Base-by-base conservation (phyloP, 805 yeast genomes). In the Candida railenensis region DNA sequence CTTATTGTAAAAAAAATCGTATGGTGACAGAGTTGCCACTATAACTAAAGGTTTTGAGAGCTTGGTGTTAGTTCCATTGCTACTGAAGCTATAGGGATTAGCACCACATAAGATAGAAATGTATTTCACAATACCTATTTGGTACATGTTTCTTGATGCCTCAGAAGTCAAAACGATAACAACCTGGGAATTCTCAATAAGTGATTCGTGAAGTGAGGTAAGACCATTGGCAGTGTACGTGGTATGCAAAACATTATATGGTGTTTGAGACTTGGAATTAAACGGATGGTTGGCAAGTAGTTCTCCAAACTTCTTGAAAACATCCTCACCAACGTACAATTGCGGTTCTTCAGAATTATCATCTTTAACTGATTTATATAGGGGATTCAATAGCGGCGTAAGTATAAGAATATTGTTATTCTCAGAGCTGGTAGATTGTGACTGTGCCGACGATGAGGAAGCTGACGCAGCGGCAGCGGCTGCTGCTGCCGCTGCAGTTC, bases 21-120 rank as follows among this genome's bases (percentile, higher is more conserved):
- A 81, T 1, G 87, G 87, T 3, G 83, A 76, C 47, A 81, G 76
- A 0, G 83, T 81, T 3, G 85, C 82, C n/a, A 81, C 71, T 3
- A 80, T 72, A 11, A 82, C 69, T 55, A 82, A 63, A 3, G 85
- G 85, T 53, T 79, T 80, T 22, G 67, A 47, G 14, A 68, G 50
- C 50, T 68, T 67, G 19, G 60, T 50, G 8, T 39, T 43, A 12
- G 59, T 45, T 4, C 56, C 48, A 37, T 52, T 61, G 16, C 51
- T 54, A 37, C 46, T 43, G 40, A 63, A 56, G 2, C 61, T 55
- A 32, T 53, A 51, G 3, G 77, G 75, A 37, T 64, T 59, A 0
- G 77, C 78, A 8, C 80, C 78, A 57, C 87, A 81, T 14, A 81
- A 63, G 16, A 78, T 69, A 2, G 80, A 67, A 5, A 81, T 76